Percentiles rank a stretch among this genome's conserved stretches.
These are phyloP conservation scores for Colletotrichum brevisporum DNA, from an alignment of 2,329 filamentous ascomycete species.

Conservation along the genomic window DNA sequence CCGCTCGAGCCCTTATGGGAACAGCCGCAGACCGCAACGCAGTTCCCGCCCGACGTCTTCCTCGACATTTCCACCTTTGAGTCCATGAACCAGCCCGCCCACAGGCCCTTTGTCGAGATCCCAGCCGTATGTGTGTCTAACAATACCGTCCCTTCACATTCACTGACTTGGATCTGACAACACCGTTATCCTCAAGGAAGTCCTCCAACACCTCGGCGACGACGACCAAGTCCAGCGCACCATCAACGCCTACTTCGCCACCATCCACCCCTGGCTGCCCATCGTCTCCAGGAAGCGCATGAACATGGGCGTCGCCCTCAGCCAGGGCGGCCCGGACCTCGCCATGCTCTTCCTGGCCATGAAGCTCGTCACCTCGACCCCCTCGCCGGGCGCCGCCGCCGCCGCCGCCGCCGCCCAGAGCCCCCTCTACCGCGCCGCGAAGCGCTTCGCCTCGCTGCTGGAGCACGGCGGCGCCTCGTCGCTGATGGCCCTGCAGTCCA, in stretches of 20 bases:
- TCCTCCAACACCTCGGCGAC: constrained; percentile 56
- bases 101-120: constrained; percentile 54
- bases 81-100: constrained; percentile 52
- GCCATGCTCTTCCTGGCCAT: constrained; percentile 64
- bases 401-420: constrained; percentile 51
- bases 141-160: not conserved
- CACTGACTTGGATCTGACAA: not conserved
- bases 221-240: constrained; percentile 53
- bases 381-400: constrained; percentile 51
- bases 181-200: constrained; percentile 47
- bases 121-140: constrained; percentile 50
- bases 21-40: constrained; percentile 2
- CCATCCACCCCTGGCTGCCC: constrained; percentile 62
- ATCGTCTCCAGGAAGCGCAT: constrained; percentile 63
- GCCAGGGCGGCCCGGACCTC: constrained; percentile 61
- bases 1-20: constrained; percentile 20
- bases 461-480: constrained; percentile 59
- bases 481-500: constrained; percentile 60
- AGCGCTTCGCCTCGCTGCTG: constrained; percentile 56
- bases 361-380: constrained; percentile 58
- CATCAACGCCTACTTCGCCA: constrained; percentile 58
- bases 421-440: constrained; percentile 58
- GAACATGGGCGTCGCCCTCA: constrained; percentile 56
- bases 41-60: constrained; percentile 59
- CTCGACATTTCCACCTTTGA: constrained; percentile 59